Percentiles rank a stretch among this genome's conserved stretches.
These are phyloP conservation scores for Bryoerythrophyllum caledonicum DNA, from an alignment of 225 moss, liverwort and hornwort genomes.

Conservation along the genomic window DNA sequence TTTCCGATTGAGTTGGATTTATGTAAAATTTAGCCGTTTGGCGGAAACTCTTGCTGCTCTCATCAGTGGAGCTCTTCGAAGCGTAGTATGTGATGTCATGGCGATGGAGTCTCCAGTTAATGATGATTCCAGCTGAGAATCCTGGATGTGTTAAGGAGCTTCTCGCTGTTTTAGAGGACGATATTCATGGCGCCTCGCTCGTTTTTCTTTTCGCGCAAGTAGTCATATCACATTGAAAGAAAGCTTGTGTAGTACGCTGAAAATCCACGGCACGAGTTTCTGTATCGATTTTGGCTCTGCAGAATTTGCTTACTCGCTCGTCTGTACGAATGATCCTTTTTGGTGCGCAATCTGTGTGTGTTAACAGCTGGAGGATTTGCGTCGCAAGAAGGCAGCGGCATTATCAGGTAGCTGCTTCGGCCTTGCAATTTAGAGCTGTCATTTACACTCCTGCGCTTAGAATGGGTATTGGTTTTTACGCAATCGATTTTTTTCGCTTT, in stretches of 20 bases:
- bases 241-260: no score
- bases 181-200: no score
- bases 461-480: neutral
- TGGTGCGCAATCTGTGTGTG: slow-evolving; percentile 5
- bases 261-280: no score
- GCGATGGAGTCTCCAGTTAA: neutral
- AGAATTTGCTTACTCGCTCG: neutral
- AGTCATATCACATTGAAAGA: no score
- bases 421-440: neutral
- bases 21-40: neutral
- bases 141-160: neutral
- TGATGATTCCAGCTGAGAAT: neutral
- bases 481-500: neutral
- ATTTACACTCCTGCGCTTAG: slow-evolving; percentile 3
- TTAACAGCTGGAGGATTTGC: slow-evolving; percentile 59
- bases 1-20: neutral
- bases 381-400: slow-evolving; percentile 65
- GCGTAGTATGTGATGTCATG: no score
- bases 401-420: slow-evolving; percentile 37
- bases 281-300: neutral
- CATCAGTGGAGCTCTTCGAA: no score
- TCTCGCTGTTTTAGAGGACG: neutral
- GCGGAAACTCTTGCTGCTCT: neutral
- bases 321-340: neutral
- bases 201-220: no score